Base-by-base conservation (phyloP, 2,329 filamentous ascomycete species). In the Colletotrichum sidae region DNA sequence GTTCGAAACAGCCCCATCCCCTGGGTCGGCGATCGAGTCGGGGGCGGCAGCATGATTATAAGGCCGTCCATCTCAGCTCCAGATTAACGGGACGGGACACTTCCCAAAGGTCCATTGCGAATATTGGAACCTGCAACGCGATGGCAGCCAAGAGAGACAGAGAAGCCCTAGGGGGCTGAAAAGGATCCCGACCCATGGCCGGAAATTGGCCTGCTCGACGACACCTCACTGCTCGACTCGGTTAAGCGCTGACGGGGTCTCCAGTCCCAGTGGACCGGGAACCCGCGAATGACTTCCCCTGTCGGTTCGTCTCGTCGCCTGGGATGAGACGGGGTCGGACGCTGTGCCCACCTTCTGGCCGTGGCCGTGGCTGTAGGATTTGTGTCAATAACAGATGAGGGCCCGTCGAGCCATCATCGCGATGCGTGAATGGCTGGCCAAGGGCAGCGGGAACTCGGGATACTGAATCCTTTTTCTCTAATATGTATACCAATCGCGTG, bases 211-310 rank as follows among this genome's bases (percentile, higher is more conserved):
- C 11, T 25, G 38, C 37, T 15, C 34, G 37, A 33, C 35, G 33
- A 37, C 37, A 13, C 35, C n/a, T 49, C 35, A 44, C 53, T 52
- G 11, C 62, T 56, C 8, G 12, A n/a, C 47, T 37, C 11, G 62
- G 56, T n/a, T 52, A 65, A 65, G 62, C 62, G 62, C 62, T 49
- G 57, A 62, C 41, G 6, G 38, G 41, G 25, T 25, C 15, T 54
- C 47, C 52, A 49, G 61, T 25, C 47, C 34, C 17, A 45, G 47
- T 62, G 52, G 46, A 53, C 25, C 47, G 42, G 8, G 17, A 42
- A 11, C 62, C 52, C 46, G 47, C 62, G 46, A 62, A 62, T 65
- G 35, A 47, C 41, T 47, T 61, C 50, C 57, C 44, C 25, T 33
- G 38, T 15, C 13, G n/a, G 11, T 13, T 25, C 25, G 45, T 37